phyloP scores from a whole-genome alignment of 306 rosid species.

The Glycine tomentella region DNA sequence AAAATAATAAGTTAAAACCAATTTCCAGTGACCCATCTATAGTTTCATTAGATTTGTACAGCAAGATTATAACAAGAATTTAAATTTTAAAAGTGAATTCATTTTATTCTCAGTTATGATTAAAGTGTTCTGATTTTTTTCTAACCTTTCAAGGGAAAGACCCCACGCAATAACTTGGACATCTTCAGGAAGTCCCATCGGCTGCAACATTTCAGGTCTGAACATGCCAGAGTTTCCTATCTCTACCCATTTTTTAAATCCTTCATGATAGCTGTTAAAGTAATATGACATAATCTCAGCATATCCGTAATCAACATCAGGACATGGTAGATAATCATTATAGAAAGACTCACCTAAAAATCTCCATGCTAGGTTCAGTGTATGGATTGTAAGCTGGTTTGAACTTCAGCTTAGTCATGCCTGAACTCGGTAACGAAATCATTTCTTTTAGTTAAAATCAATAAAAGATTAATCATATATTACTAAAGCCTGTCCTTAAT shows the following conservation, averaged over 20 bases:
- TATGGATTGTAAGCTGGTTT: constrained; percentile 98
- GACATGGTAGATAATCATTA: constrained; percentile 35
- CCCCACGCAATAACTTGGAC: constrained; percentile 97
- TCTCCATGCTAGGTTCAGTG: constrained; percentile 99
- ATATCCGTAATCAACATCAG: neutral
- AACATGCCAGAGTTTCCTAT: constrained; percentile 98
- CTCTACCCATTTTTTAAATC: constrained; percentile 90
- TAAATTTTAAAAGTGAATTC: neutral
- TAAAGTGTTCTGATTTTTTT: too few species aligned
- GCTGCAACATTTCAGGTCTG: constrained; percentile 96
- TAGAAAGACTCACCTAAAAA: constrained; percentile 70
- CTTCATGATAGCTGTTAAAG: constrained; percentile 82
- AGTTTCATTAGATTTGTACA: neutral
- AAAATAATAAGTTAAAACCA: constrained; percentile 24
- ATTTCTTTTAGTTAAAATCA: neutral
- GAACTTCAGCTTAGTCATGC: constrained; percentile 85
- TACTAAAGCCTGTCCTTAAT: neutral
- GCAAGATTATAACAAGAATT: constrained; percentile 9
- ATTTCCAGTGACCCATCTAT: constrained; percentile 9
- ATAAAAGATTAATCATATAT: constrained; percentile 9
- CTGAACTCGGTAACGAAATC: constrained; percentile 51
- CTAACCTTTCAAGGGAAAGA: constrained; percentile 92
- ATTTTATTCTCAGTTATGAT: neutral
- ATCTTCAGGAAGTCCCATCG: constrained; percentile 99
- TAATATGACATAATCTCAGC: constrained; percentile 1